Conservation (phyloP, 306 rosid genomes). For the Quercus mongolica region DNA sequence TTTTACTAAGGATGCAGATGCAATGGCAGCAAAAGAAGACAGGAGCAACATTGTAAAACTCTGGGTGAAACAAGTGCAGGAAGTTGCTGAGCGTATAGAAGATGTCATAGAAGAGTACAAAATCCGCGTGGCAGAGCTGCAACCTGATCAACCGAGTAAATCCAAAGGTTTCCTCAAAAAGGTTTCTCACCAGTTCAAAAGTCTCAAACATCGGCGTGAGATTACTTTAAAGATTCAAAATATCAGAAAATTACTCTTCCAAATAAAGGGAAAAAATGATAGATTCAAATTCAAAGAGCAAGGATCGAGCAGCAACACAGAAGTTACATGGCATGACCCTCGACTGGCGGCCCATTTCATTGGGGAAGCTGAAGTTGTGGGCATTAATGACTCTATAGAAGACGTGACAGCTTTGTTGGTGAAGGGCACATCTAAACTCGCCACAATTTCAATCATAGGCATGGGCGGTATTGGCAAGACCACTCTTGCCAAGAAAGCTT, state of each 20-base stretch:
- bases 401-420: background rate
- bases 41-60: background rate
- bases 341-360: background rate
- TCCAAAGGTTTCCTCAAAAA: too few species aligned
- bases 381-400: background rate
- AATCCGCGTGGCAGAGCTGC: background rate
- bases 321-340: background rate
- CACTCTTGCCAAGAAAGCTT: background rate
- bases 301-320: background rate
- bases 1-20: background rate
- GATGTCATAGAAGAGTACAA: slow-evolving; percentile 2
- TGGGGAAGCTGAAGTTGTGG: background rate
- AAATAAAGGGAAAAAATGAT: background rate
- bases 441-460: background rate
- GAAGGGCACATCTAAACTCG: background rate
- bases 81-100: background rate
- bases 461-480: background rate
- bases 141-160: too few species aligned
- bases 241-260: too few species aligned
- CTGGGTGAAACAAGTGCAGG: slow-evolving; percentile 1
- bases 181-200: too few species aligned
- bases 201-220: too few species aligned
- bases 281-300: background rate
- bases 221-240: too few species aligned
- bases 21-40: background rate